phyloP scores from a whole-genome alignment of 2,329 filamentous ascomycete species.

The Fusarium equiseti region DNA sequence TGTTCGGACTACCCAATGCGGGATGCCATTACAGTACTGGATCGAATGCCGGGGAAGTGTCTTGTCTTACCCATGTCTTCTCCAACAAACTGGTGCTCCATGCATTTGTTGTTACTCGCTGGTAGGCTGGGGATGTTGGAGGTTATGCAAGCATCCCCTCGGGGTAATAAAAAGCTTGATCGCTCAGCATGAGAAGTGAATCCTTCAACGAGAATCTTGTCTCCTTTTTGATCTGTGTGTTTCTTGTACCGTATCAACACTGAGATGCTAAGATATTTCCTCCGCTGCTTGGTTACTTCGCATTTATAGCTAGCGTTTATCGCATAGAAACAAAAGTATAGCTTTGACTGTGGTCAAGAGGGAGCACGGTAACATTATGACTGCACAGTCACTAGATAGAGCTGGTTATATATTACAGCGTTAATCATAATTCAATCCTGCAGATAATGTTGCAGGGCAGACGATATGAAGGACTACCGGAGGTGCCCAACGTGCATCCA shows the following conservation, averaged over 20 bases:
- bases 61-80: slow-evolving; percentile 21
- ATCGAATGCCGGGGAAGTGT: slow-evolving; percentile 19
- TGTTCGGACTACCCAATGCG: slow-evolving; percentile 23
- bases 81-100: slow-evolving; percentile 24
- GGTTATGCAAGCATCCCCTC: background rate
- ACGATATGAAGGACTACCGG: background rate
- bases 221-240: background rate
- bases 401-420: background rate
- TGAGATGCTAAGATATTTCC: background rate
- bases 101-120: slow-evolving; percentile 2
- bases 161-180: slow-evolving; percentile 9
- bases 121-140: slow-evolving; percentile 11
- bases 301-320: background rate
- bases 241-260: background rate
- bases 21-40: slow-evolving; percentile 2
- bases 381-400: background rate
- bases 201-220: background rate
- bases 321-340: background rate
- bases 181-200: background rate
- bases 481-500: background rate
- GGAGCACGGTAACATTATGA: background rate
- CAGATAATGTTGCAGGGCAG: background rate
- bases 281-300: background rate
- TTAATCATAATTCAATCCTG: background rate
- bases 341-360: background rate